Evolutionary conservation across 2,329 filamentous ascomycete genomes (phyloP).

Genomic region (Drechslera avenae): DNA sequence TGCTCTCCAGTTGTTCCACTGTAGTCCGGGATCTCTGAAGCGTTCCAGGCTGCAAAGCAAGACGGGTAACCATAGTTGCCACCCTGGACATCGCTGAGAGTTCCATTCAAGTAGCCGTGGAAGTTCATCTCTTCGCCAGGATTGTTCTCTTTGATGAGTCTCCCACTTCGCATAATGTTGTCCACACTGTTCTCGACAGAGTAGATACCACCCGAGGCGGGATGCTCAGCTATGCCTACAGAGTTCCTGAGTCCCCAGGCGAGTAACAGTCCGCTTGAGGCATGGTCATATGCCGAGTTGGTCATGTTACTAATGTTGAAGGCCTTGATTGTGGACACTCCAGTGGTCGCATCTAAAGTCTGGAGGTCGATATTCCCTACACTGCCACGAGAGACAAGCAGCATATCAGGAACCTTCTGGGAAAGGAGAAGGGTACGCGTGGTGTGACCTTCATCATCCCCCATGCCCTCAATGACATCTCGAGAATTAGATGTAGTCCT

Average conservation of each 20-base stretch:
- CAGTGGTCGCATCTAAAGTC: constrained; percentile 59
- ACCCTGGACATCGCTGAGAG: constrained; percentile 49
- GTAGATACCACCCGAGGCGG: constrained; percentile 56
- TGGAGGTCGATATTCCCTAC: constrained; percentile 64
- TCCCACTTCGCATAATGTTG: constrained; percentile 61
- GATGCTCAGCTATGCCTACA: constrained; percentile 71
- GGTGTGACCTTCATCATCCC: constrained; percentile 60
- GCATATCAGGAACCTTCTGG: constrained; percentile 57
- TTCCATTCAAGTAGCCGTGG: constrained; percentile 66
- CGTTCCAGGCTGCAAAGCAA: constrained; percentile 71
- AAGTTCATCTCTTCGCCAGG: constrained; percentile 77
- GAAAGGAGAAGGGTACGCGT: constrained; percentile 71
- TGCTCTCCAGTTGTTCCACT: constrained; percentile 54
- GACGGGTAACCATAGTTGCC: constrained; percentile 72
- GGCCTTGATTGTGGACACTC: constrained; percentile 70
- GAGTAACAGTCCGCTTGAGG: constrained; percentile 57
- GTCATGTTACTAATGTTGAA: constrained; percentile 58
- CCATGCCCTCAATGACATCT: constrained; percentile 68
- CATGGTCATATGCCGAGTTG: constrained; percentile 52
- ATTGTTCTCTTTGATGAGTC: constrained; percentile 70
- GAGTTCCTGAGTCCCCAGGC: constrained; percentile 77
- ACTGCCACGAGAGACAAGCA: constrained; percentile 71
- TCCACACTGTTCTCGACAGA: constrained; percentile 74
- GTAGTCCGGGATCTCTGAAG: constrained; percentile 56
- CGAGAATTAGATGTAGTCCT: constrained; percentile 54